phyloP scores from a whole-genome alignment of 208 protist genomes.

The Trypanosoma rangeli region DNA sequence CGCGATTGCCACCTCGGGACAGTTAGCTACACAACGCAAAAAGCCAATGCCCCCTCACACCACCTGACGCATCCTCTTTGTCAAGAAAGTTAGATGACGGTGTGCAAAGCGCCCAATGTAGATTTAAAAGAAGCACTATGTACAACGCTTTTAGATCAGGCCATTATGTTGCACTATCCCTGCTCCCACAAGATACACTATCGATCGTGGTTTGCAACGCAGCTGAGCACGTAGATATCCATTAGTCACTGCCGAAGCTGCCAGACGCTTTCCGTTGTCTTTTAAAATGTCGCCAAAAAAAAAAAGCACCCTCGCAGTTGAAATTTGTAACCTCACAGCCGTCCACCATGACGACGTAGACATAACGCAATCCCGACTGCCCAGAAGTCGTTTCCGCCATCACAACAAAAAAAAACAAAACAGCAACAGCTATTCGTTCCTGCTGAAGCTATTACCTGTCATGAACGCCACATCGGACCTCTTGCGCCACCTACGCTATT shows the following conservation, averaged over 20 bases:
- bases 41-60: constrained; percentile 59
- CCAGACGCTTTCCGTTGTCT: constrained; percentile 36
- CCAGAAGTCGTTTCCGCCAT: constrained; percentile 63
- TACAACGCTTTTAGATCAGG: no score
- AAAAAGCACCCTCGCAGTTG: constrained; percentile 38
- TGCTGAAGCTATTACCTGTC: no score
- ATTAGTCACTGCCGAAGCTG: constrained; percentile 43
- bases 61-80: constrained; percentile 51
- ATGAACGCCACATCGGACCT: no score
- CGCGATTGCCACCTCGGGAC: constrained; percentile 46
- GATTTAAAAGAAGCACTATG: no score
- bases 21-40: constrained; percentile 43
- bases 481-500: no score
- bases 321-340: constrained; percentile 22
- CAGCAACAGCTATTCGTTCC: no score
- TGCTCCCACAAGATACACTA: constrained; percentile 52
- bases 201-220: constrained; percentile 40
- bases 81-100: no score
- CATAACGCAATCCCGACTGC: constrained; percentile 50
- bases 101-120: no score
- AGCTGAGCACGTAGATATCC: constrained; percentile 48
- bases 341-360: constrained; percentile 47
- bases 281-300: constrained; percentile 53
- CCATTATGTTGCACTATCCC: constrained; percentile 60
- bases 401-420: constrained; percentile 60